Evolutionary conservation across 2,329 filamentous ascomycete species (phyloP).

Genomic region (Cercospora beticola): DNA sequence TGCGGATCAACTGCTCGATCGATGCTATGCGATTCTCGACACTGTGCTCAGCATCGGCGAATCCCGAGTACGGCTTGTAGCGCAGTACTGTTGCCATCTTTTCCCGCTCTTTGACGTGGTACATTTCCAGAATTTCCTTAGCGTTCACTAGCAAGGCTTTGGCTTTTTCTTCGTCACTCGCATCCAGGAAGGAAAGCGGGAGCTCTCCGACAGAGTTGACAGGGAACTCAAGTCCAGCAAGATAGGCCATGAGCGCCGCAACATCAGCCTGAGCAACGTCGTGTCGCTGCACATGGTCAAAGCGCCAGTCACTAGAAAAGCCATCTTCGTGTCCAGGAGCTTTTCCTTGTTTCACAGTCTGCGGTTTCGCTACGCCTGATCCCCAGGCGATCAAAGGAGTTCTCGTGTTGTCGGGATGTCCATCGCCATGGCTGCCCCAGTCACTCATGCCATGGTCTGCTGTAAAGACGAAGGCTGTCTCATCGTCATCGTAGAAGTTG

Average conservation of each 20-base stretch:
- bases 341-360: conserved; percentile 53
- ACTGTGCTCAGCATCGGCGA: conserved; percentile 63
- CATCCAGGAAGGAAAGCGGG: conserved; percentile 77
- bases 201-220: conserved; percentile 95
- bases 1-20: conserved; percentile 67
- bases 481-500: conserved; percentile 75
- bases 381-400: conserved; percentile 94
- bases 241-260: conserved; percentile 91
- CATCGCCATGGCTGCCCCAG: conserved; percentile 98
- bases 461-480: conserved; percentile 94
- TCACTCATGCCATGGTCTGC: conserved; percentile 99
- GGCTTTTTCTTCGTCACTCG: conserved; percentile 72
- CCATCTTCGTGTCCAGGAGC: conserved; percentile 83
- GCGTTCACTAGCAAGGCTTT: conserved; percentile 82
- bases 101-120: conserved; percentile 83
- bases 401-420: conserved; percentile 93
- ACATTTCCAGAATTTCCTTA: conserved; percentile 89
- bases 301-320: conserved; percentile 83
- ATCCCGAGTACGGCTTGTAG: conserved; percentile 71
- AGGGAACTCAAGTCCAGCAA: conserved; percentile 83
- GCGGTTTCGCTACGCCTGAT: conserved; percentile 78
- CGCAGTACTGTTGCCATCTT: conserved; percentile 74
- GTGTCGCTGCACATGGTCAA: conserved; percentile 77
- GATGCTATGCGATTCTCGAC: conserved; percentile 65
- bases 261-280: conserved; percentile 94